Percentiles rank a stretch among this genome's conserved stretches.
Evolutionary conservation across 805 yeast genomes (phyloP).

Genomic region (Cyberlindnera americana): DNA sequence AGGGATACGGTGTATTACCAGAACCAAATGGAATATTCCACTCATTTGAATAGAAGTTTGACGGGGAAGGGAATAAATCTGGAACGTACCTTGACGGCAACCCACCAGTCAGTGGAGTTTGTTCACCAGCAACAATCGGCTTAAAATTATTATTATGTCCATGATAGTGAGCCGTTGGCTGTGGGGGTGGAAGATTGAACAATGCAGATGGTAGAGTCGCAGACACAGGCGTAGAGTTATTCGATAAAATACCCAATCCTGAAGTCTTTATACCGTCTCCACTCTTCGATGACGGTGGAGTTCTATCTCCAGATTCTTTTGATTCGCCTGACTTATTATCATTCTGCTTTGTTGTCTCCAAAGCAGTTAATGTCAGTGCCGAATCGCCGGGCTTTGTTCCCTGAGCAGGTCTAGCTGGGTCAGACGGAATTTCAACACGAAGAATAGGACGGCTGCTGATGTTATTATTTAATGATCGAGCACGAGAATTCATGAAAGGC

Average conservation of each 20-base stretch:
- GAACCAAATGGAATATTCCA: slow-evolving; percentile 49
- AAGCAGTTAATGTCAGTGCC: slow-evolving; percentile 18
- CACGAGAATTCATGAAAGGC: slow-evolving; percentile 18
- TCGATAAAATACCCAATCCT: slow-evolving; percentile 18
- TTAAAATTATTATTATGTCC: slow-evolving; percentile 17
- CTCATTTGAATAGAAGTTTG: slow-evolving; percentile 63
- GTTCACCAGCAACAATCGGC: slow-evolving; percentile 45
- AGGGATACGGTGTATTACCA: slow-evolving; percentile 36
- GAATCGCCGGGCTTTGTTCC: slow-evolving; percentile 12
- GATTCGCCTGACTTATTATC: slow-evolving; percentile 5
- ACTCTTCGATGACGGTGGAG: slow-evolving; percentile 16
- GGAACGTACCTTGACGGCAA: slow-evolving; percentile 68
- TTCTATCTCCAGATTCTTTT: slow-evolving; percentile 7
- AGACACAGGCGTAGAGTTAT: slow-evolving; percentile 30
- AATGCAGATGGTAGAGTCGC: slow-evolving; percentile 33
- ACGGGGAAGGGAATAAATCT: slow-evolving; percentile 79
- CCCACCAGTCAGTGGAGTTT: slow-evolving; percentile 65
- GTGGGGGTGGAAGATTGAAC: slow-evolving; percentile 33
- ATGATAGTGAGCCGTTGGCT: slow-evolving; percentile 28
- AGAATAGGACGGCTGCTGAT: slow-evolving; percentile 26
- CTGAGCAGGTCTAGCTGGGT: slow-evolving; percentile 5
- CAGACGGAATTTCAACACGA: slow-evolving; percentile 27
- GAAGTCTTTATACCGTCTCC: slow-evolving; percentile 17
- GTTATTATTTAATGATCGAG: slow-evolving; percentile 24
- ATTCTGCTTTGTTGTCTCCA: slow-evolving; percentile 9